Base-by-base conservation (phyloP, 495 filamentous ascomycete species). In the Lasiosphaeria ovina region DNA sequence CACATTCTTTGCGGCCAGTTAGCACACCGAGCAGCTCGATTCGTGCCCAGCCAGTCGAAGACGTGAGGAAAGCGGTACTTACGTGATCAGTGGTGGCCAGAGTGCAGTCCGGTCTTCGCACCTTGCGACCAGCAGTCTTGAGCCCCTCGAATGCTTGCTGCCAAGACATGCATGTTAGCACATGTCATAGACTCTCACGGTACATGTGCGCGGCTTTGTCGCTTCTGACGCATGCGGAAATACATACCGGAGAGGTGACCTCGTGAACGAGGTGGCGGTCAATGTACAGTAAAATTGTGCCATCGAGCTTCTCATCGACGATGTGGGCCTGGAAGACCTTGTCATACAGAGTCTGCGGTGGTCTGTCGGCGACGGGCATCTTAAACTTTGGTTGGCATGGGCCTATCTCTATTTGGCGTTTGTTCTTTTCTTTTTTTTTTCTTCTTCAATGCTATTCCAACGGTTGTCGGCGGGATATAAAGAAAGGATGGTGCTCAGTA, bases 111-210 rank as follows among this genome's bases (percentile, higher is more conserved):
- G 93, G 92, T 71, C 94, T 82, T 75, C 94, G 87, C 58, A 98
- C 93, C 71, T 85, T 85, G 50, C 94, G 87, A 54, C 85, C 83
- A 38, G 94, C 91, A 74, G 91, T 93, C 72, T 87, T 87, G 38
- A 98, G 83, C 24, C 94, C 93, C 71, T 98, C 94, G 67, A 98
- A 98, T 45, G 94, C 94, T 90, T 98, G 94, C 85, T 92, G 47
- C 65, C 54, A 58, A n/a, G 44, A 48, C 38, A 51, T 38, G 40
- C 54, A 42, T 35, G 51, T 58, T 24, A 61, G 55, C 36, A 14
- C n/a, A 31, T n/a, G 4, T 35, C 32, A 9, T 52, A 6, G 10
- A 32, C n/a, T 3, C 35, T 5, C 8, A 49, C 17, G 24, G 24
- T 24, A 24, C 0, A 24, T 24, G 2, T 24, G 24, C 24, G 24